Conservation (phyloP, 495 filamentous ascomycete species). For the Penicillium samsonianum region DNA sequence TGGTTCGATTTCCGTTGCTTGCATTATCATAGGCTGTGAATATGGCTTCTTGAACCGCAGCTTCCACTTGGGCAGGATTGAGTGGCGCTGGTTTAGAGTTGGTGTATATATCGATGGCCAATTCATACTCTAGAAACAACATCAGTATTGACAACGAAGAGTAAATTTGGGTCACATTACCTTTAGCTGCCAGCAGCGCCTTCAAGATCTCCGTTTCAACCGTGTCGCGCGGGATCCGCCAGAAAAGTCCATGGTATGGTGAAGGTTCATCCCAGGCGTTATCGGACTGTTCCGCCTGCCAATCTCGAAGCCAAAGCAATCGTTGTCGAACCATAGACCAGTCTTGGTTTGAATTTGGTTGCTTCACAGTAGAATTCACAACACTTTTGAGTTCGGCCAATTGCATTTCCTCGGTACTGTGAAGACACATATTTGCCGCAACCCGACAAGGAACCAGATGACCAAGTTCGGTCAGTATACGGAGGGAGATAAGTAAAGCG, state of each 20-base stretch:
- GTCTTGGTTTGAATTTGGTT: slow-evolving; percentile 60
- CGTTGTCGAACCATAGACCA: slow-evolving; percentile 68
- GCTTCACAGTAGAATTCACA: slow-evolving; percentile 54
- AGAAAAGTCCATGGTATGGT: slow-evolving; percentile 64
- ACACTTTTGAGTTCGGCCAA: slow-evolving; percentile 62
- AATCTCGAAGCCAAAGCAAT: slow-evolving; percentile 79
- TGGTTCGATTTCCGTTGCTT: slow-evolving; percentile 80
- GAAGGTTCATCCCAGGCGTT: slow-evolving; percentile 25
- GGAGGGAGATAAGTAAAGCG: slow-evolving; percentile 67
- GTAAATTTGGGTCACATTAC: slow-evolving; percentile 44
- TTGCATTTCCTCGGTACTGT: slow-evolving; percentile 61
- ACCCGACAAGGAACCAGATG: slow-evolving; percentile 59
- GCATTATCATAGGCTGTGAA: slow-evolving; percentile 84
- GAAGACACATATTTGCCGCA: slow-evolving; percentile 44
- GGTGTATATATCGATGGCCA: slow-evolving; percentile 70
- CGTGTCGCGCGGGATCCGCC: slow-evolving; percentile 59
- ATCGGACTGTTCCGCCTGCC: slow-evolving; percentile 58
- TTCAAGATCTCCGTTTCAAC: slow-evolving; percentile 78
- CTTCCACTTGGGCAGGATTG: slow-evolving; percentile 53
- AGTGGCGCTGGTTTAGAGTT: slow-evolving; percentile 51
- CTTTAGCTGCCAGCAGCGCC: slow-evolving; percentile 65
- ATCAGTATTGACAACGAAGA: slow-evolving; percentile 16
- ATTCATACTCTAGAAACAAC: slow-evolving; percentile 56
- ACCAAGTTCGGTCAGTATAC: slow-evolving; percentile 61
- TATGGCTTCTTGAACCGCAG: slow-evolving; percentile 65